Evolutionary conservation across 2,329 filamentous ascomycete species (phyloP), one percentile per base, ranked within the genome.

Genomic region (Ascochyta fabae): DNA sequence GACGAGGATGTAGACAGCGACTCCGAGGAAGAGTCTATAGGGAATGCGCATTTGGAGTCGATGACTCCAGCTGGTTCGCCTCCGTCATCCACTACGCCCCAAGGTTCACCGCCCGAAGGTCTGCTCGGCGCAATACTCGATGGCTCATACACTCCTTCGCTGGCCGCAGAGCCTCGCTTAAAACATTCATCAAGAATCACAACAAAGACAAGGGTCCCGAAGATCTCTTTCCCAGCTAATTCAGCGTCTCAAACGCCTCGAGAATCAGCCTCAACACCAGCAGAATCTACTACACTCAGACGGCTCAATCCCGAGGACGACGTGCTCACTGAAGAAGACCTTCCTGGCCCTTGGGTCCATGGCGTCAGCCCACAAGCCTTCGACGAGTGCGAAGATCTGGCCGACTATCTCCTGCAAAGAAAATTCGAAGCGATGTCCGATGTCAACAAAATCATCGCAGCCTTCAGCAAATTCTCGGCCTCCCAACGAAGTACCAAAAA

Each of bases 401-500:
- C 80, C 5, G 77, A 78, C 44, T 75, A 73, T 34, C 67, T 80
- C 6, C 65, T 80, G 29, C 74, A 77, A 51, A 71, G 62, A 7
- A 62, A 70, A 6, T 82, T 76, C 59, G 65, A 71, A 34, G 75
- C 78, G 2, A 74, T 82, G 68, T 72, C 76, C 10, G 75, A 79
- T 41, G 68, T 76, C 1, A 76, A 79, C 38, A 65, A 70, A 19
- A 75, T 81, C 47, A 72, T 81, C 41, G 69, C 70, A 7, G 69
- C 76, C 2, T 65, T 83, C 24, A 80, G 75, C 15, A 81, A 79
- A 60, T 72, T 71, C 58, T 68, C 75, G 19, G 72, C 75, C 5
- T 69, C 73, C 4, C 69, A 73, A 35, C 78, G 83, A 55, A 77
- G 81, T 10, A 79, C 77, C 0, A 80, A 81, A n/a, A 80, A 81